Evolutionary conservation across 2,329 filamentous ascomycete species (phyloP), one percentile per base, ranked within the genome.

Genomic region (Calonectria crousiana): DNA sequence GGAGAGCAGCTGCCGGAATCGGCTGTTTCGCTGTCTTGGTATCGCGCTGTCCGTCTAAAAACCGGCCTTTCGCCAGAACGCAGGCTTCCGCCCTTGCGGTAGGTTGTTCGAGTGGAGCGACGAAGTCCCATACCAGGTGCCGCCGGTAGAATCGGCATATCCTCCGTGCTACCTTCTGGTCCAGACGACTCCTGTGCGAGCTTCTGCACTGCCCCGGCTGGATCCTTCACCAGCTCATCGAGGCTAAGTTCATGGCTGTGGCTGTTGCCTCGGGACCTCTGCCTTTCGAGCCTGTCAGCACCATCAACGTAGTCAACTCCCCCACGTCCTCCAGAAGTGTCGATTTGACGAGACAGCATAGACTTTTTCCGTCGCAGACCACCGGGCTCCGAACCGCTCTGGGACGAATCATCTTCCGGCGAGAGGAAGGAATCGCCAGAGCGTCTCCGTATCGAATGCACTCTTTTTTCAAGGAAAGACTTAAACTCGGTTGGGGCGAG

Each of bases 401-500:
- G 91, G 75, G 78, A 89, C 77, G 86, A 73, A 67, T 90, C 86
- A 76, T 78, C 78, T 11, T 93, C 90, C 8, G 90, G 85, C 36
- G 92, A 91, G 60, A 95, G 86, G 47, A 89, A 89, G 76, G 89
- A 93, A 78, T 93, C 95, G 30, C 93, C 93, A 1, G 96, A 98
- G 79, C 95, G 92, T 78, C 96, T 90, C 83, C 95, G 93, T 79
- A 98, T 98, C 44, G 95, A 93, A 79, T 98, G 94, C 16, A 98
- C 95, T 81, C 96, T 93, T 76, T 96, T 97, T 81, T 99, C 96
- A 2, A 99, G 90, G 79, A 98, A 99, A 1, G 94, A 96, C 85
- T 98, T 98, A 88, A 98, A 99, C 79, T 98, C 97, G 82, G 94
- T 95, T 1, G 97, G 97, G 3, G 97, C 97, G 64, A 99, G 88